Evolutionary conservation across 1,284 basidiomycete genomes (phyloP), one percentile per base, ranked within the genome.

Genomic region (Apiotrichum montevideense): DNA sequence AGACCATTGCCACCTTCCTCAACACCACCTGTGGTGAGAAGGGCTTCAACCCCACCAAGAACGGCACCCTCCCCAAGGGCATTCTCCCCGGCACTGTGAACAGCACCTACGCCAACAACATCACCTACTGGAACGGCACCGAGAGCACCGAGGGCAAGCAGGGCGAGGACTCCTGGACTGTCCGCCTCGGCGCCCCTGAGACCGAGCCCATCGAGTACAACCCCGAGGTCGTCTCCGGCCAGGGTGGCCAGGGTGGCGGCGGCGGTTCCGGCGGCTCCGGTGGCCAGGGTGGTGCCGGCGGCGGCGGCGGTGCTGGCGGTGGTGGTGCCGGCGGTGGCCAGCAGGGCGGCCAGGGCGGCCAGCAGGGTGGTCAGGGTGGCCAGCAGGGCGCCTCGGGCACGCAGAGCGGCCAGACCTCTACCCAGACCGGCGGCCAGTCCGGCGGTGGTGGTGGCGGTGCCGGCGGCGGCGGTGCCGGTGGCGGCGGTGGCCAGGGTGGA

Each of bases 21-120:
- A 64, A 63, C 57, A 33, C 41, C 11, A 69, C 65, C 13, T 72
- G 71, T 57, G 15, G n/a, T 4, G 11, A 47, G 6, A 6, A 45
- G 41, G 34, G 21, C 43, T 48, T 15, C 50, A 46, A 11, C 29
- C 29, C 41, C n/a, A 46, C 35, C 41, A 10, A 8, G 29, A 65
- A 73, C 65, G 70, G 68, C 35, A 67, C 72, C 13, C 63, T 76
- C 45, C 74, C 74, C 34, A 41, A 52, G 32, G 67, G 66, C 49
- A 59, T 76, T 48, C 60, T 55, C 33, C 63, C 67, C 41, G 56
- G 65, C 14, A 70, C 73, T 11, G 52, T 56, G 59, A 71, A 74
- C 66, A 68, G 66, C 34, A 66, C 70, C 15, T 65, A 66, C 57
- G 53, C 59, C 37, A 61, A 58, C 65, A 61, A 57, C 54, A 59